These are phyloP conservation scores for Colletotrichum noveboracense DNA, from an alignment of 2,329 filamentous ascomycete species.

Conservation along the genomic window DNA sequence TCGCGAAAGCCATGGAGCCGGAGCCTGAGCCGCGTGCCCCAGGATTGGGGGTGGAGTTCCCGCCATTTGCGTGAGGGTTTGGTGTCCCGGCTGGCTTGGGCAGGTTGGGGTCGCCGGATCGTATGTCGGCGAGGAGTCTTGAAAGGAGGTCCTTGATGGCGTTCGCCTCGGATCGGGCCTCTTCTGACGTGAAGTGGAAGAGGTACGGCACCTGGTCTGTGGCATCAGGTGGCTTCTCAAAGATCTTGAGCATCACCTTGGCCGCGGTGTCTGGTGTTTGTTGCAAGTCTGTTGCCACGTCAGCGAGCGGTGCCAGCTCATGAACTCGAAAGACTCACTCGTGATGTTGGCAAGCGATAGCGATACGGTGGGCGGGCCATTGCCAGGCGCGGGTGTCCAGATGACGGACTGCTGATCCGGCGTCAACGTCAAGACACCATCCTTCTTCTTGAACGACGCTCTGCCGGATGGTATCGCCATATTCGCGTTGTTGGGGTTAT, in stretches of 20 bases:
- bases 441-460: conserved; percentile 92
- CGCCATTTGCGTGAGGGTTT: conserved; percentile 28
- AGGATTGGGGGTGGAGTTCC: neutral
- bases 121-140: conserved; percentile 73
- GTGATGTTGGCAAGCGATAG: conserved; percentile 79
- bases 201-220: conserved; percentile 74
- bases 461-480: conserved; percentile 70
- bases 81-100: conserved; percentile 48
- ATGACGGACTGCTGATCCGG: conserved; percentile 75
- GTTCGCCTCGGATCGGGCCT: conserved; percentile 84
- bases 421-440: conserved; percentile 81
- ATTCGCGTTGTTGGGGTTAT: neutral
- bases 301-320: conserved; percentile 1
- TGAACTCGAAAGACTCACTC: conserved; percentile 61
- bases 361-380: conserved; percentile 68
- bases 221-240: conserved; percentile 69
- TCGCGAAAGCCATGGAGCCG: conserved; percentile 79
- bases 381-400: conserved; percentile 77
- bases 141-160: conserved; percentile 83
- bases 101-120: conserved; percentile 58
- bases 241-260: conserved; percentile 94
- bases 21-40: conserved; percentile 46
- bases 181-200: conserved; percentile 86
- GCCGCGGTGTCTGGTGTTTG: conserved; percentile 87
- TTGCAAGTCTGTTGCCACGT: conserved; percentile 74